phyloP scores from a whole-genome alignment of 148 eudicot species.

The Silene uniflora region DNA sequence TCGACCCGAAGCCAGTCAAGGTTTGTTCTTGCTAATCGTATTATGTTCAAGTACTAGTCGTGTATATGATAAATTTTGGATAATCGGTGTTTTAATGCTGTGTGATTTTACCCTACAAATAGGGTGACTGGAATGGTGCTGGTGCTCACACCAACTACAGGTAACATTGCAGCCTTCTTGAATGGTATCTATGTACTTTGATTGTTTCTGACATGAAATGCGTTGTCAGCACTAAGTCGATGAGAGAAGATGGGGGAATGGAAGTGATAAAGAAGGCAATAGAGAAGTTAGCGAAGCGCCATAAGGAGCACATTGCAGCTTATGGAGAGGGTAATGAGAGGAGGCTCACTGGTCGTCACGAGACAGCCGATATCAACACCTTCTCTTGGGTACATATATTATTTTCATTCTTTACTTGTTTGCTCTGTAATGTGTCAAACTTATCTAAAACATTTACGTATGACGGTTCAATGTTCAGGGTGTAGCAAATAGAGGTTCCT shows the following conservation, averaged over 20 bases:
- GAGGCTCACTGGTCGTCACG: conserved; percentile 57
- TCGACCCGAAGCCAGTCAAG: conserved; percentile 53
- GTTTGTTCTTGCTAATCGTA: not conserved
- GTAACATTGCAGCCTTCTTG: conserved; percentile 11
- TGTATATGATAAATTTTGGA: not conserved
- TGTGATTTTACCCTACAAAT: not conserved
- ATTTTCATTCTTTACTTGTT: too few species aligned
- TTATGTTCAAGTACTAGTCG: too few species aligned
- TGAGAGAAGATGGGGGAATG: conserved; percentile 43
- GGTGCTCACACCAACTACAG: conserved; percentile 79
- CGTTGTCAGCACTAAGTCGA: conserved; percentile 36
- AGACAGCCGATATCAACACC: conserved; percentile 48
- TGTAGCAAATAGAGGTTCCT: conserved; percentile 63
- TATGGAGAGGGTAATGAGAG: conserved; percentile 68
- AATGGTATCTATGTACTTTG: too few species aligned
- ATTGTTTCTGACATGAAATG: not conserved
- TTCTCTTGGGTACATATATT: conserved; percentile 45
- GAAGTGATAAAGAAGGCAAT: conserved; percentile 47
- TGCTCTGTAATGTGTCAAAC: too few species aligned
- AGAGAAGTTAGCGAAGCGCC: conserved; percentile 44
- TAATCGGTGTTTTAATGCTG: not conserved
- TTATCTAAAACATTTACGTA: too few species aligned
- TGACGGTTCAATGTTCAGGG: conserved; percentile 33
- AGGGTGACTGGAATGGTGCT: conserved; percentile 80
- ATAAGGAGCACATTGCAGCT: conserved; percentile 51